phyloP scores from a whole-genome alignment of 129 eudicot species.

The Saposhnikovia divaricata region DNA sequence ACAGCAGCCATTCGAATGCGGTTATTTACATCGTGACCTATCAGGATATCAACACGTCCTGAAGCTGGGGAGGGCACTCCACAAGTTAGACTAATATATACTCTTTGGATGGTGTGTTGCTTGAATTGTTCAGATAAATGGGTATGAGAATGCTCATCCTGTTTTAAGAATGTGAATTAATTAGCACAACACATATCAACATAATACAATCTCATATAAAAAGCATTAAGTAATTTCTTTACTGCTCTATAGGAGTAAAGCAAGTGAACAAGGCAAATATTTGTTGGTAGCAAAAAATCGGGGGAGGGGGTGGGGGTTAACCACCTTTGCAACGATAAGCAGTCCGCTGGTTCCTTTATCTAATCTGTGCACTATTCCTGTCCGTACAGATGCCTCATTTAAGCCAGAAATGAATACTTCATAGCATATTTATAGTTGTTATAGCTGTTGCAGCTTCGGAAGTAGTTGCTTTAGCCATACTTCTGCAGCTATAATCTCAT shows the following conservation, averaged over 20 bases:
- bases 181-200: neutral
- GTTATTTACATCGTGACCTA: conserved; percentile 83
- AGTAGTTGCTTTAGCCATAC: too few species aligned
- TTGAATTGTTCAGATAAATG: conserved; percentile 83
- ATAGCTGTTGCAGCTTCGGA: too few species aligned
- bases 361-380: conserved; percentile 89
- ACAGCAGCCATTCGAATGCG: conserved; percentile 86
- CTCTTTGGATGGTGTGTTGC: conserved; percentile 65
- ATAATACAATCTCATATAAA: neutral
- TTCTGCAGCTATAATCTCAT: too few species aligned
- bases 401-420: conserved; percentile 23
- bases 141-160: conserved; percentile 92
- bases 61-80: conserved; percentile 67
- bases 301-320: neutral
- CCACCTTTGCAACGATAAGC: conserved; percentile 94
- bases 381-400: conserved; percentile 59
- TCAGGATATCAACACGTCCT: conserved; percentile 68
- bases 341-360: conserved; percentile 98
- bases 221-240: too few species aligned
- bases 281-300: too few species aligned
- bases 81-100: conserved; percentile 74
- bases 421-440: too few species aligned
- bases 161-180: conserved; percentile 8
- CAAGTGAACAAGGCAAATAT: neutral
- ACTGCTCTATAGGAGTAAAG: neutral